Base-by-base conservation (phyloP, 1,139 yeast species). In the Scheffersomyces cryptocercus region DNA sequence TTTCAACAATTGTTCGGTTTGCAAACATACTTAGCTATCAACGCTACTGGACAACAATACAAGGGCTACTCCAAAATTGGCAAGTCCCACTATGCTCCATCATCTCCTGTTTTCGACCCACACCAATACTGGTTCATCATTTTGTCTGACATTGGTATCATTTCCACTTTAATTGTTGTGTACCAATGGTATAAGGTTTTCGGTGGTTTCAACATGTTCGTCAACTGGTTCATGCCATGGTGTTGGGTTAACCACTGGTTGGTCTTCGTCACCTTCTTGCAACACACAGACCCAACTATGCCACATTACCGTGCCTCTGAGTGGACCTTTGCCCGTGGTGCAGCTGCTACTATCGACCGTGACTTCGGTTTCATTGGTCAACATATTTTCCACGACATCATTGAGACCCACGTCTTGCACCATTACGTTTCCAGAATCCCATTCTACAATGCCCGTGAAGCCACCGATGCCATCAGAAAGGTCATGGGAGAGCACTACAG, bases 251-350 rank as follows among this genome's bases (percentile, higher is more conserved):
- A 81, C 70, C 85, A 81, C 62, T 81, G 85, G 85, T 68, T 81
- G 54, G 85, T 80, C 31, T 79, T 81, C 55, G 79, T 81, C 51
- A 81, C 85, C 29, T 81, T 64, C 58, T 72, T 81, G 56, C 85
- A 81, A 65, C 85, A 81, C 59, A 75, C 85, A 10, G 84, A 80
- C 54, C 73, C 80, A 28, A 54, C 68, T 35, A 70, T 81, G 73
- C 84, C 85, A 35, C 85, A 81, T 60, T 81, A 81, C 58, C 75
- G 74, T 47, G 74, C 77, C 45, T 55, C 62, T 36, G 81, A 79
- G 61, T 81, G 85, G 85, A 80, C 72, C 43, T 81, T 81, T 55
- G 84, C 84, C 34, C 73, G 84, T 64, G 85, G 85, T 57, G 85
- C 85, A 36, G 85, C 85, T 47, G 81, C 84, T 37, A 81, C 85